Base-by-base conservation (phyloP, 129 eudicot species). In the Flaveria bidentis region DNA sequence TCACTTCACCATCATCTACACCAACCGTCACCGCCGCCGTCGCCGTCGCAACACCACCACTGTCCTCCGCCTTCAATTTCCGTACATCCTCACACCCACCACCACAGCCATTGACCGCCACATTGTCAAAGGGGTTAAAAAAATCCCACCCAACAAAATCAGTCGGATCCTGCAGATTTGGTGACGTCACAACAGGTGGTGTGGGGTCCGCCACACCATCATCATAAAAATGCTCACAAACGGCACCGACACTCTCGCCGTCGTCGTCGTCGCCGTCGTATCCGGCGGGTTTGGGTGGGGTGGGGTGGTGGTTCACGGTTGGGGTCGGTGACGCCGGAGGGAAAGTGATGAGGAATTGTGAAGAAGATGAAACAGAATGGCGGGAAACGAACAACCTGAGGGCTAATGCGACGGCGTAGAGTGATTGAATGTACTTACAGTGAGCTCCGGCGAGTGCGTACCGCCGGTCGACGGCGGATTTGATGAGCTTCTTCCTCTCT, bases 381-480 rank as follows among this genome's bases (percentile, higher is more conserved):
- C 91, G 78, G 6, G 86, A 72, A 0, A 87, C 83, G 60, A 87
- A 87, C 60, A 87, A 13, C 20, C 84, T 55, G 39, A 87, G 72
- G 70, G 91, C 91, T 66, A 83, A 67, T 23, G 91, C 83, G 22
- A 87, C 88, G 67, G 85, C 82, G 80, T 80, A 84, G 18, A 87
- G 78, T 7, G 91, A 82, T 39, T 84, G 81, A 22, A 71, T 78
- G 50, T 87, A 87, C 69, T 76, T 87, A 26, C 25, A 84, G 47
- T 84, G 88, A 12, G 91, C 83, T 39, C 72, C 81, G 2, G 91
- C 88, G 61, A 87, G 85, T 4, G 72, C 26, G 25, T 67, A 80
- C 47, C 91, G 73, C 9, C 70, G 23, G 20, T 84, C 78, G 2
- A 84, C 83, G 44, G 85, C 88, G 33, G 88, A 79, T 61, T 87